Conservation (phyloP, 306 rosid genomes). For the Begonia loranthoides region DNA sequence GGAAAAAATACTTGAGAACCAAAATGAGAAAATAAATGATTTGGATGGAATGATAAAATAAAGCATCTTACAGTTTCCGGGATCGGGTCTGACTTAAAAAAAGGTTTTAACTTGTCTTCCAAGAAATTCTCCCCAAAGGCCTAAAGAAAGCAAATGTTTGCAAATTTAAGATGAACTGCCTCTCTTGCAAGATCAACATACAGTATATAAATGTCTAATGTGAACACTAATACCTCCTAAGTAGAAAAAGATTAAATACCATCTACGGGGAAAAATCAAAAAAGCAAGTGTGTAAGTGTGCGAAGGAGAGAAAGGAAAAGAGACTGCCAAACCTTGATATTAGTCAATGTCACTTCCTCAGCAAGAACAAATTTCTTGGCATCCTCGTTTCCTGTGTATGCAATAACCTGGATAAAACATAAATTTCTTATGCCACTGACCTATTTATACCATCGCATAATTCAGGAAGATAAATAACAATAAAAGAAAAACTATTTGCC, state of each 20-base stretch:
- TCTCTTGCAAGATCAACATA: constrained; percentile 1
- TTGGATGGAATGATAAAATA: constrained; percentile 7
- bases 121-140: constrained; percentile 77
- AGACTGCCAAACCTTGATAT: constrained; percentile 44
- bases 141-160: constrained; percentile 22
- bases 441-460: constrained; percentile 1
- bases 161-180: constrained; percentile 12
- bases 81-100: constrained; percentile 80
- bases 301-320: constrained; percentile 2
- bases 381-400: constrained; percentile 84
- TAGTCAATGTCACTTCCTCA: constrained; percentile 50
- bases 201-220: not conserved
- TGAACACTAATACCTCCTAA: no score
- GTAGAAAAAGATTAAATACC: not conserved
- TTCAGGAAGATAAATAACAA: not conserved
- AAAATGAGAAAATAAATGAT: constrained; percentile 7
- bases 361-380: constrained; percentile 67
- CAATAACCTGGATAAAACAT: constrained; percentile 44
- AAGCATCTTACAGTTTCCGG: constrained; percentile 64
- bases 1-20: constrained; percentile 9
- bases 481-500: constrained; percentile 27
- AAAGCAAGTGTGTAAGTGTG: not conserved
- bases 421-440: constrained; percentile 2
- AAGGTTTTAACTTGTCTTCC: constrained; percentile 88
- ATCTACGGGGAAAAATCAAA: not conserved